phyloP scores from a whole-genome alignment of 345 rosid genomes.

The Eucalyptus marginata region DNA sequence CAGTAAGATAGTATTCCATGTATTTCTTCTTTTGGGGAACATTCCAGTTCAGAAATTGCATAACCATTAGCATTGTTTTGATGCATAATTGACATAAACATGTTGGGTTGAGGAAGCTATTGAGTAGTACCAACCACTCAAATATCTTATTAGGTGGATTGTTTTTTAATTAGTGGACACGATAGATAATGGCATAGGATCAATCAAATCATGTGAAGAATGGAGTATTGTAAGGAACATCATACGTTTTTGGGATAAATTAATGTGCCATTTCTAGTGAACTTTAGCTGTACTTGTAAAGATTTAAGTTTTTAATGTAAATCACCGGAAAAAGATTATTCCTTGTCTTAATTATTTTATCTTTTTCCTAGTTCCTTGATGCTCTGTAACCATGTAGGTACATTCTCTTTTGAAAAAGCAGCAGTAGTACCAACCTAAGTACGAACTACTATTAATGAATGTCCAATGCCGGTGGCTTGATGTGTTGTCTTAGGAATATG shows the following conservation, averaged over 20 bases:
- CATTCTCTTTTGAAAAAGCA: neutral
- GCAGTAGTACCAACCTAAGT: neutral
- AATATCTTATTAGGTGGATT: neutral
- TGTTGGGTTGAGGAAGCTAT: neutral
- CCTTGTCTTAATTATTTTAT: neutral
- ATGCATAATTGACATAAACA: neutral
- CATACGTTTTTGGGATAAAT: neutral
- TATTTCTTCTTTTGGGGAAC: neutral
- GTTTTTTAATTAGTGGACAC: neutral
- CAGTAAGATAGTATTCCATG: conserved; percentile 29
- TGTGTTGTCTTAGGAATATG: neutral
- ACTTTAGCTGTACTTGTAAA: neutral
- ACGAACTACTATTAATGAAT: neutral
- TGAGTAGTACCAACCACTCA: neutral
- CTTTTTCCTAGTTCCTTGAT: neutral
- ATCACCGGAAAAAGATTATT: neutral
- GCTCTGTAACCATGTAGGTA: neutral
- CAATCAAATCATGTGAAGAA: neutral
- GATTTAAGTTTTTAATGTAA: neutral
- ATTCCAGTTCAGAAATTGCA: neutral
- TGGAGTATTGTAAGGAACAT: neutral
- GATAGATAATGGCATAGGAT: neutral
- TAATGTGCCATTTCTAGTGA: neutral
- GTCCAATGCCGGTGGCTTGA: neutral
- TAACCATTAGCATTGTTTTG: neutral